phyloP scores from a whole-genome alignment of 2,329 filamentous ascomycete genomes.

The Scytalidium lignicola region DNA sequence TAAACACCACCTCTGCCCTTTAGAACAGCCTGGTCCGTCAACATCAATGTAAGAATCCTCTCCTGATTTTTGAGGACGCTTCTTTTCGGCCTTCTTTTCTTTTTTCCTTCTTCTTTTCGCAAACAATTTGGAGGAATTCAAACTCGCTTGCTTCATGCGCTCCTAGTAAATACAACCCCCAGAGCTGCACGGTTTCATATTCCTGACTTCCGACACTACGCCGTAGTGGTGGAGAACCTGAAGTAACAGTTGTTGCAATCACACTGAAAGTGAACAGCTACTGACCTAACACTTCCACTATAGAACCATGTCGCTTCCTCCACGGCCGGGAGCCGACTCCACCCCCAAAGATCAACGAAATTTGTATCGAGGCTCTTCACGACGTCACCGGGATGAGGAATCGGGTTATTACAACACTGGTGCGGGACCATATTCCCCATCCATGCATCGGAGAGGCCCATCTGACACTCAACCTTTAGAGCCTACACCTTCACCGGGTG shows the following conservation, averaged over 20 bases:
- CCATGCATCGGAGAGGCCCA: conserved; percentile 45
- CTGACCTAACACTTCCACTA: conserved; percentile 10
- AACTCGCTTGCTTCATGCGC: not conserved
- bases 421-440: conserved; percentile 11
- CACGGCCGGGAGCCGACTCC: conserved; percentile 42
- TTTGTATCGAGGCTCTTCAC: conserved; percentile 62
- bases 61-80: not conserved
- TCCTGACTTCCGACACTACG: not conserved
- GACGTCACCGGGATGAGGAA: conserved; percentile 65
- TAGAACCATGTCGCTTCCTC: conserved; percentile 52
- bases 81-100: not conserved
- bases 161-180: not conserved
- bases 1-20: conserved; percentile 16
- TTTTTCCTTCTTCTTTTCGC: not conserved
- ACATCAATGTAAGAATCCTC: conserved; percentile 20
- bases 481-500: conserved; percentile 49
- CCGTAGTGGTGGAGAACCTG: conserved; percentile 6
- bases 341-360: conserved; percentile 56
- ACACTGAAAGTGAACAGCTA: conserved; percentile 2
- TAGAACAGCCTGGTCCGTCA: conserved; percentile 9
- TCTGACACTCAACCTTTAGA: conserved; percentile 56
- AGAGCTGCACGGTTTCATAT: not conserved
- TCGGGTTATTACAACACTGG: conserved; percentile 36
- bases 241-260: conserved; percentile 9
- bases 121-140: not conserved